phyloP scores from a whole-genome alignment of 2,329 filamentous ascomycete genomes.

The Teratosphaeria viscida region DNA sequence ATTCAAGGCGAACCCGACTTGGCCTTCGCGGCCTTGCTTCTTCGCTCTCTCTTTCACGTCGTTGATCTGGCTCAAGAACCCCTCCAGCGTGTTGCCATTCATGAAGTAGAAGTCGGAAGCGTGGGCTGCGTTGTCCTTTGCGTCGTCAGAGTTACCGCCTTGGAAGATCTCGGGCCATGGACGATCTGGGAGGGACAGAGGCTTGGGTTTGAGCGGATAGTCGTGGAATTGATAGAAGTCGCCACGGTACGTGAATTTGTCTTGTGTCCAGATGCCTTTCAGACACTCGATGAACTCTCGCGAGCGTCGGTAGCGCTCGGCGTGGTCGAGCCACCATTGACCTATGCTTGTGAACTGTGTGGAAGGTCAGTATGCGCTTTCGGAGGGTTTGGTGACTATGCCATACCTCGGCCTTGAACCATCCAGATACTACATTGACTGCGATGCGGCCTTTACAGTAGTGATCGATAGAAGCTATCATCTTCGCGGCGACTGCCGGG shows the following conservation, averaged over 20 bases:
- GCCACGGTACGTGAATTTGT: constrained; percentile 39
- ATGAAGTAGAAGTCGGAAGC: constrained; percentile 46
- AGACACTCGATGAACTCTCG: constrained; percentile 43
- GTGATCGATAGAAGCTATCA: constrained; percentile 44
- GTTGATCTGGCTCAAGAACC: constrained; percentile 40
- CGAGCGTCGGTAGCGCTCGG: constrained; percentile 41
- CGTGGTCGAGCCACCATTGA: constrained; percentile 46
- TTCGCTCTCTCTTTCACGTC: constrained; percentile 39
- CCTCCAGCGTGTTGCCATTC: constrained; percentile 47
- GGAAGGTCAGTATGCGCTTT: constrained; percentile 3
- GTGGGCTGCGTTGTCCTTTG: constrained; percentile 38
- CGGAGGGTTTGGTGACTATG: neutral
- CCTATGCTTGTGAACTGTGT: constrained; percentile 37
- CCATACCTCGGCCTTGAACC: constrained; percentile 41
- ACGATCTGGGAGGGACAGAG: constrained; percentile 33
- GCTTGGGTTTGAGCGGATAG: constrained; percentile 42
- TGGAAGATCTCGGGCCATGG: constrained; percentile 44
- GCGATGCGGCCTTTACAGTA: constrained; percentile 42
- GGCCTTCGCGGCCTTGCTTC: constrained; percentile 33
- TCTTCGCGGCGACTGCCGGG: constrained; percentile 43
- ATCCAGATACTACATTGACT: constrained; percentile 44
- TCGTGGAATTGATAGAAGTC: constrained; percentile 46
- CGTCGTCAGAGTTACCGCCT: constrained; percentile 43
- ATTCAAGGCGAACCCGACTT: constrained; percentile 42
- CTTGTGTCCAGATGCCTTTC: constrained; percentile 43